These are phyloP conservation scores for Ascochyta rabiei DNA, from an alignment of 2,329 filamentous ascomycete genomes.

Conservation along the genomic window DNA sequence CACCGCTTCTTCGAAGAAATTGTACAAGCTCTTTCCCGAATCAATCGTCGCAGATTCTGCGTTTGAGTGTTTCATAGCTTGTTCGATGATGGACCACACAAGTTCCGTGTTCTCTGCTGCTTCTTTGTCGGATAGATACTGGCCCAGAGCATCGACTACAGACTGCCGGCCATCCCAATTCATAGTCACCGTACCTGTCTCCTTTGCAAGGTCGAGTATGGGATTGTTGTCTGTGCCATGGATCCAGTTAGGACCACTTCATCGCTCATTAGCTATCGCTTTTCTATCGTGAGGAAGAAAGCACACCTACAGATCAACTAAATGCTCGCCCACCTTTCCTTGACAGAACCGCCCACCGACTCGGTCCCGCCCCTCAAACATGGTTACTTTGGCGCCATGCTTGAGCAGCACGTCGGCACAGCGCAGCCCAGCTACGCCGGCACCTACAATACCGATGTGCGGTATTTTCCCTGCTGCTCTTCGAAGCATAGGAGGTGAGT, in stretches of 20 bases:
- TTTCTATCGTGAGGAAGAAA: neutral
- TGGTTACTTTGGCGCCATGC: conserved; percentile 69
- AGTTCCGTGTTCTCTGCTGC: conserved; percentile 52
- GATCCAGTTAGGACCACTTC: conserved; percentile 78
- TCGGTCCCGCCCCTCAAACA: conserved; percentile 71
- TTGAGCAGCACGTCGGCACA: conserved; percentile 71
- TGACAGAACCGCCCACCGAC: conserved; percentile 69
- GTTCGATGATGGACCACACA: conserved; percentile 72
- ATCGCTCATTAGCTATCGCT: neutral
- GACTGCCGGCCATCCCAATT: conserved; percentile 61
- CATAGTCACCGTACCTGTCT: conserved; percentile 62
- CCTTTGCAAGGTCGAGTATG: conserved; percentile 68
- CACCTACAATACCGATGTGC: conserved; percentile 71
- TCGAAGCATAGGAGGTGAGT: conserved; percentile 37
- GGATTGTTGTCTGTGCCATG: conserved; percentile 75
- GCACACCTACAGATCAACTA: conserved; percentile 62
- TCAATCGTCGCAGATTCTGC: conserved; percentile 61
- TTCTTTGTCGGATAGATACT: conserved; percentile 54
- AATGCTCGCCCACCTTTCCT: conserved; percentile 54
- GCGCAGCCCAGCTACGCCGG: conserved; percentile 72
- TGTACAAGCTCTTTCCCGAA: conserved; percentile 58
- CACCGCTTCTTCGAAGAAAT: conserved; percentile 62
- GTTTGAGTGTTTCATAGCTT: conserved; percentile 71
- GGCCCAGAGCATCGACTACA: conserved; percentile 64
- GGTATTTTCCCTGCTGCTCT: conserved; percentile 49